Base-by-base conservation (phyloP, 164 flowering plant genomes). In the Piper longum region DNA sequence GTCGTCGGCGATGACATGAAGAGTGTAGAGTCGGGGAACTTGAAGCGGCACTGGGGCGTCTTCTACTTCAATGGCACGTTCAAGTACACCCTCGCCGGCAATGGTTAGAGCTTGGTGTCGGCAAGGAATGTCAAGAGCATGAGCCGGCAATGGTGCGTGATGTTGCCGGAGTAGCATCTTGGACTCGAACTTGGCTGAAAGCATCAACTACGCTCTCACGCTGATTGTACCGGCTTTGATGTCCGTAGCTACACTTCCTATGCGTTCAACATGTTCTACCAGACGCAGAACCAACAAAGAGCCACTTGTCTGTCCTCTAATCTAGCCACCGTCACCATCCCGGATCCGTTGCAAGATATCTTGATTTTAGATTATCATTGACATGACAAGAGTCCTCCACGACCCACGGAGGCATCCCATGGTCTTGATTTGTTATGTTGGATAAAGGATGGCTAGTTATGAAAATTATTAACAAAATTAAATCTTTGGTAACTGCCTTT, bases 11-110 rank as follows among this genome's bases (percentile, higher is more conserved):
- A 95, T 75, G 97, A 95, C 65, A 70, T 68, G 3, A 95, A 91
- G 74, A 84, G 93, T 76, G 68, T 81, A 8, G 63, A 59, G 0
- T 95, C 97, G 0, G 97, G 99, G 36, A 87, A 84, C 42, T 91
- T 91, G 43, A 97, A 95, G 78, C 70, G 99, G 48, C 99, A 95
- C 63, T 91, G 99, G 96, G 99, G 99, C 0, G 36, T 95, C 13
- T 91, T 89, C 65, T 9, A 82, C 54, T 95, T 43, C 43, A 96
- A 95, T 57, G 97, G 99, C 3, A 36, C 77, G 3, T 40, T 86
- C 18, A 95, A 95, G 36, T 26, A 26, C 62, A 58, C 62, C 0
- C 59, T 95, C 41, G 63, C 77, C 60, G 86, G 85, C 0, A 71
- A 58, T 0, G 80, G 82, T 2, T 64, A 69, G 43, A 65, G 41